Evolutionary conservation across 1,284 basidiomycete genomes (phyloP), one percentile per base, ranked within the genome.

Genomic region (Golubevia sp.): DNA sequence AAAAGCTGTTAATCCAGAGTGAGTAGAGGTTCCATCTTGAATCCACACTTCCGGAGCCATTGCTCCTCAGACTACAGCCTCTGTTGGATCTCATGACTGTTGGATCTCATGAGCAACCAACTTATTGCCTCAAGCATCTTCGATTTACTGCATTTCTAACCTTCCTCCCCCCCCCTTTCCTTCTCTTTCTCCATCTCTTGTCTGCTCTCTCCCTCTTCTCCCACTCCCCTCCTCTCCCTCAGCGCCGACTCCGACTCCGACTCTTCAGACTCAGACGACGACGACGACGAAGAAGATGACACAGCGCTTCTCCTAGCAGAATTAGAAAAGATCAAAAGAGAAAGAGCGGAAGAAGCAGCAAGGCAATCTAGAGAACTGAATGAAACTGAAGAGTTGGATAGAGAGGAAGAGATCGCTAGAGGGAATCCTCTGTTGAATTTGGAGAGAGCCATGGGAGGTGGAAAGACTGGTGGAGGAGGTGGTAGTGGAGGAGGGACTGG

Each of bases 371-470:
- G 56, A 11, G 58, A 57, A 7, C 11, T 48, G 13, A 5, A 55
- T 15, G 56, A 62, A 8, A 55, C 56, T n/a, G 58, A 64, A 48
- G 58, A 63, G 25, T 54, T 64, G 15, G 25, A 65, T 13, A 64
- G 70, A 2, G 70, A 83, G 59, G 67, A 78, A 34, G 68, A 80
- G 58, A 77, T 83, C 58, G 80, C 80, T 1, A 50, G 57, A 15
- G 77, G 76, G 7, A 83, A 83, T 51, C 80, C 80, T 0, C 64
- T 83, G 0, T 60, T 83, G 48, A 80, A 82, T 56, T 64, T 81
- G 30, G 75, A 79, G 55, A 55, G 63, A 34, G 68, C 71, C 5
- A 58, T 71, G 51, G 57, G 64, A 8, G 62, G 59, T 5, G 58
- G 52, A n/a, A 54, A 21, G 21, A 38, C 30, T n/a, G 30, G 54